A percentile compares a stretch with the other conserved stretches of the same genome.
Evolutionary conservation across 306 rosid genomes (phyloP).

Genomic region (Cicer judaicum): DNA sequence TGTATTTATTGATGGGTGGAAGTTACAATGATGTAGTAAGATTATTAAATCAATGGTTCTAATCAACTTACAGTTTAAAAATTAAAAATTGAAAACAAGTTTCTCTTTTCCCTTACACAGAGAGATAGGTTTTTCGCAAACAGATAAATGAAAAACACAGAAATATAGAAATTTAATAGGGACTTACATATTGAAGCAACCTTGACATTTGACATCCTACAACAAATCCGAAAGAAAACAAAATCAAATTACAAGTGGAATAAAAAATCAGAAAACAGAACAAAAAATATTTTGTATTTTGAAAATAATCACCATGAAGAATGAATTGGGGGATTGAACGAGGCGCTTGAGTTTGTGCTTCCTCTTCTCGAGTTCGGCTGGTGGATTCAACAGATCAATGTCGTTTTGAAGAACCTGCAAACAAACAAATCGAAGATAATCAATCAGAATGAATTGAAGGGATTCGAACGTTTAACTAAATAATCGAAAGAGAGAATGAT

Average conservation of each 20-base stretch:
- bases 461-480: not conserved
- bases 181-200: conserved; percentile 51
- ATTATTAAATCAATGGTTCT: no score
- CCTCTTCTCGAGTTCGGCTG: conserved; percentile 46
- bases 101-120: no score
- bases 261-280: no score
- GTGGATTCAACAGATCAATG: conserved; percentile 45
- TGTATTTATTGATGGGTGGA: no score
- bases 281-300: not conserved
- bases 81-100: not conserved
- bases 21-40: no score
- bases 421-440: not conserved
- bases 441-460: not conserved
- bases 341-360: conserved; percentile 50
- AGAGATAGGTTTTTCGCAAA: not conserved
- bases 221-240: not conserved
- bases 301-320: conserved; percentile 56
- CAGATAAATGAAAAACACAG: no score
- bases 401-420: conserved; percentile 51
- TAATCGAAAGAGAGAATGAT: not conserved
- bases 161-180: not conserved
- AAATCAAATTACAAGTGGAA: not conserved
- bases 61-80: no score
- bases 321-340: conserved; percentile 45
- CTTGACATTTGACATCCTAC: conserved; percentile 50